Evolutionary conservation across 2,329 filamentous ascomycete species (phyloP), one percentile per base, ranked within the genome.

Genomic region (Daldinia sp.): DNA sequence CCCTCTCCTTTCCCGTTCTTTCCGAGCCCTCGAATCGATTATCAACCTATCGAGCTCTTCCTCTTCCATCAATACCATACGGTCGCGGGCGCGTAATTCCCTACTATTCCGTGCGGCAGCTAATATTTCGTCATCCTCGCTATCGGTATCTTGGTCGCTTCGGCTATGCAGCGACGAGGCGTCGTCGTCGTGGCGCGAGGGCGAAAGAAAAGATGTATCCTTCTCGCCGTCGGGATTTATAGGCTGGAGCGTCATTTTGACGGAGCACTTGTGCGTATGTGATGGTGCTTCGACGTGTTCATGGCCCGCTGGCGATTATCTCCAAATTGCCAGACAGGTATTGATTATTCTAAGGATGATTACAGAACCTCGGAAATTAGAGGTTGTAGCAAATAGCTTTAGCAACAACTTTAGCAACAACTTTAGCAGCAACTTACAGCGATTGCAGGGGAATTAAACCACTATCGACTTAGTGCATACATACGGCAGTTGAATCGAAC

Each of bases 81-180:
- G 82, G 73, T 93, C 90, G 76, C 90, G 87, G 32, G 86, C 85
- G 34, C 87, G 85, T 58, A 93, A 81, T 74, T 93, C 90, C 57
- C 85, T 80, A 72, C 88, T 91, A 67, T 87, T 91, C 48, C 90
- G 85, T 30, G 87, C 87, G 7, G 84, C 85, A 61, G 83, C 80
- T 64, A 90, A 79, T 54, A 91, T 81, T 71, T 91, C 82, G 74
- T 93, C 89, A 75, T 93, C 90, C 68, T 92, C 90, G 77, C 87
- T 91, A 73, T 93, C 90, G 59, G 87, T 90, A 73, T 92, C 90
- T 74, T 92, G 89, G 72, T 91, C 89, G 78, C 85, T 88, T 65
- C 85, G 85, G 70, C 83, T 87, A 71, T 88, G 85, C 39, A 92
- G 78, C 5, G 89, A 91, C 10, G 85, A 79, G 54, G 87, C 88